Percentiles rank a stretch among this genome's conserved stretches.
Evolutionary conservation across 192 early-diverging fungal genomes (phyloP).

Genomic region (Kickxella alabastrina): DNA sequence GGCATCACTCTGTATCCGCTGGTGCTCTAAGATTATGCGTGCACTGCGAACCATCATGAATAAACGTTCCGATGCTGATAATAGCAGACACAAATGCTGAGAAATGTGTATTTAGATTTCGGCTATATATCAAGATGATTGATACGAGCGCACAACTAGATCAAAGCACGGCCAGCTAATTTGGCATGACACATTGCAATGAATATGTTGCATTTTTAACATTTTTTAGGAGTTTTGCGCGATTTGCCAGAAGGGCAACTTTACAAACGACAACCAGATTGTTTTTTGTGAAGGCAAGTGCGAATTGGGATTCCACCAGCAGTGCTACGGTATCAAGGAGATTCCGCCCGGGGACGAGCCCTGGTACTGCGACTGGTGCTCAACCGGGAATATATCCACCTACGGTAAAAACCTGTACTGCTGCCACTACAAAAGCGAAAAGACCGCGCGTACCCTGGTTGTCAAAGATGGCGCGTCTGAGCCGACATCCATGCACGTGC

Average conservation of each 20-base stretch:
- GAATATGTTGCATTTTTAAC: no score
- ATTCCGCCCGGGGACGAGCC: conserved; percentile 47
- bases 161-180: no score
- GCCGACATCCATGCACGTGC: conserved; percentile 32
- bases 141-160: not conserved
- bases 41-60: no score
- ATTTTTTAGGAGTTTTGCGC: conserved; percentile 44
- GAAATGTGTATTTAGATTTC: no score
- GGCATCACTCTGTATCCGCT: no score
- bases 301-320: conserved; percentile 27
- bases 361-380: conserved; percentile 48
- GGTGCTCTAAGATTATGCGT: no score
- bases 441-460: conserved; percentile 22
- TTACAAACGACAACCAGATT: conserved; percentile 26
- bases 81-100: no score
- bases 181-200: no score
- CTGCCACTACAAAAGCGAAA: conserved; percentile 49
- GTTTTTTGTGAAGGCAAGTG: conserved; percentile 51
- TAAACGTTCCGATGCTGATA: no score
- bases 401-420: conserved; percentile 36
- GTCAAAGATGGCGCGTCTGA: conserved; percentile 18
- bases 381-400: conserved; percentile 4
- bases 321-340: conserved; percentile 37
- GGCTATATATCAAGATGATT: no score
- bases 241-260: conserved; percentile 37